Percentiles rank a stretch among this genome's conserved stretches.
Evolutionary conservation across 148 eudicot genomes (phyloP).

Genomic region (Euryodendron excelsum): DNA sequence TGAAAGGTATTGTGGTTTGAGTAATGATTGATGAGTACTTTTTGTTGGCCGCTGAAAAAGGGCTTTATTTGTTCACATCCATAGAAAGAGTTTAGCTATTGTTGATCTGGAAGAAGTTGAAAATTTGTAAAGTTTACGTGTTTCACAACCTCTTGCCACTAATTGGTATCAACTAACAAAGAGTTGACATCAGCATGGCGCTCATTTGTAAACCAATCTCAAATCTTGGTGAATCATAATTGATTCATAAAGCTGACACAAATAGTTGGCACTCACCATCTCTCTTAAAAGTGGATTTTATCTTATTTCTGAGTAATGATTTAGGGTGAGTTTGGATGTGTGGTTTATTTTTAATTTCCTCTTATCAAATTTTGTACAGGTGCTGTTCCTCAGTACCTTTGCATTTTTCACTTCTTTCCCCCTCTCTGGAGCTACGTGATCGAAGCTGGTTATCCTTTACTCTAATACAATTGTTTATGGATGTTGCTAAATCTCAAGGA

Average conservation of each 20-base stretch:
- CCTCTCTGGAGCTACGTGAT: neutral
- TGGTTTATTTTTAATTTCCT: neutral
- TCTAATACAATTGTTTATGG: neutral
- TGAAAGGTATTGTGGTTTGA: constrained; percentile 6
- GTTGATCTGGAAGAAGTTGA: neutral
- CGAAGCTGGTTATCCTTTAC: neutral
- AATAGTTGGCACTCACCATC: neutral
- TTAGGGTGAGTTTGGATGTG: neutral
- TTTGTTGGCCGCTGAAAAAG: neutral
- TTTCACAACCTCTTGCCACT: no score
- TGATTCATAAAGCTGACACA: neutral
- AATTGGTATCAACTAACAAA: no score
- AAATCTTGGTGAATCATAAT: neutral
- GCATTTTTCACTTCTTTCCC: neutral
- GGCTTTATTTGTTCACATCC: neutral
- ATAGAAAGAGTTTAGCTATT: neutral
- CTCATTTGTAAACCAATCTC: neutral
- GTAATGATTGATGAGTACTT: neutral
- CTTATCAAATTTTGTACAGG: neutral
- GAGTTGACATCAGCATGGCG: no score
- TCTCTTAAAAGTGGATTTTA: neutral
- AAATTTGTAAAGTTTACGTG: neutral
- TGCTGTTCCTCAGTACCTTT: neutral
- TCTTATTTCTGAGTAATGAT: neutral
- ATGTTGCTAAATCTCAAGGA: neutral